Evolutionary conservation across 31 red algal genomes (phyloP).

Genomic region (Bonnemaisonia californica): DNA sequence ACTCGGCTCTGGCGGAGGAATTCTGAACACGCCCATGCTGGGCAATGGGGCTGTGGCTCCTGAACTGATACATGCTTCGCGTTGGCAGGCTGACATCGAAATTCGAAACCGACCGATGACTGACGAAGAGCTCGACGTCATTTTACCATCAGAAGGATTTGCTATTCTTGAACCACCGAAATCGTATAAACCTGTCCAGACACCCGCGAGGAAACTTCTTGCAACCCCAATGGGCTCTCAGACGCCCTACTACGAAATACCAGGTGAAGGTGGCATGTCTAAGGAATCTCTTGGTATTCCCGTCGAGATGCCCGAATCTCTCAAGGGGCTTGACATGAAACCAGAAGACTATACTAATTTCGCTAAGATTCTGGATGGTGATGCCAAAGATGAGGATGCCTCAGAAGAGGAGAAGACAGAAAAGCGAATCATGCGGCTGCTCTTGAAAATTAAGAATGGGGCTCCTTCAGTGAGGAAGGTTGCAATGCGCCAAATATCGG

Average conservation of each 20-base stretch:
- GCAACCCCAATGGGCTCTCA: slow-evolving; percentile 55
- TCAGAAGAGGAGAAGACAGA: slow-evolving; percentile 75
- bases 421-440: slow-evolving; percentile 77
- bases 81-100: slow-evolving; percentile 76
- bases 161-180: slow-evolving; percentile 79
- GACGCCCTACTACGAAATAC: slow-evolving; percentile 70
- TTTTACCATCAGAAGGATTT: slow-evolving; percentile 87
- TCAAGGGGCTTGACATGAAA: slow-evolving; percentile 88
- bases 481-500: slow-evolving; percentile 83
- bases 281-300: slow-evolving; percentile 65
- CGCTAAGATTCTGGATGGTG: slow-evolving; percentile 66
- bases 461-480: slow-evolving; percentile 81
- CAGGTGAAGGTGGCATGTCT: slow-evolving; percentile 59
- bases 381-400: slow-evolving; percentile 69
- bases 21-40: slow-evolving; percentile 40
- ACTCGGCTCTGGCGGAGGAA: slow-evolving; percentile 21
- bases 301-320: slow-evolving; percentile 52
- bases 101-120: slow-evolving; percentile 62
- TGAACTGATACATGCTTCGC: slow-evolving; percentile 54
- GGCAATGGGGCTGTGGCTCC: slow-evolving; percentile 26
- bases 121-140: slow-evolving; percentile 76
- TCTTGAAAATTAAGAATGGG: slow-evolving; percentile 94
- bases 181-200: slow-evolving; percentile 76
- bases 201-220: slow-evolving; percentile 58
- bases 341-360: slow-evolving; percentile 90